Evolutionary conservation across 495 filamentous ascomycete genomes (phyloP).

Genomic region (Staphylotrichum longicolle): DNA sequence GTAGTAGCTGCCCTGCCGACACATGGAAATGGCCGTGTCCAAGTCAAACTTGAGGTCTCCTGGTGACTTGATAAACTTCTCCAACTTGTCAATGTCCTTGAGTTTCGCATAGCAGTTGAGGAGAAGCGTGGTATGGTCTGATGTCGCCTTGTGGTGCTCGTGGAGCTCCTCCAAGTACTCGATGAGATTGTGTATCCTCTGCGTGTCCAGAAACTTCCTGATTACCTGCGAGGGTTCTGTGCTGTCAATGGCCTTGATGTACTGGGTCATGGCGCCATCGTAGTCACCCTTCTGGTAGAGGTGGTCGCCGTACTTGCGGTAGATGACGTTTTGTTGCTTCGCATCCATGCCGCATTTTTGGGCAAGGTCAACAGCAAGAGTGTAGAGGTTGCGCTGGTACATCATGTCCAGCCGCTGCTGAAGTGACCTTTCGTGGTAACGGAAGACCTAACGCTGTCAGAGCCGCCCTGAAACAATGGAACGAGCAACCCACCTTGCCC

Average conservation of each 20-base stretch:
- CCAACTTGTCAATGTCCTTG: constrained; percentile 92
- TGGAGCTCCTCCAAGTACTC: constrained; percentile 97
- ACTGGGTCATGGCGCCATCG: constrained; percentile 97
- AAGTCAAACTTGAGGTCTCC: constrained; percentile 95
- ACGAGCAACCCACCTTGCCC: constrained; percentile 64
- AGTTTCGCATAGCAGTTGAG: constrained; percentile 97
- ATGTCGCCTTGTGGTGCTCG: constrained; percentile 87
- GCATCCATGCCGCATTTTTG: constrained; percentile 79
- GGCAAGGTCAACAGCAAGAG: constrained; percentile 87
- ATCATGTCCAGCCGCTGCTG: constrained; percentile 91
- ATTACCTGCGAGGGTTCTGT: constrained; percentile 94
- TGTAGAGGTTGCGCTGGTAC: constrained; percentile 89
- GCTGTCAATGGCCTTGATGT: constrained; percentile 91
- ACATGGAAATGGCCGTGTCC: constrained; percentile 97
- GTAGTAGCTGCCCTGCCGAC: constrained; percentile 94
- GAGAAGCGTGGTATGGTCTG: constrained; percentile 93
- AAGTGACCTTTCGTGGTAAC: constrained; percentile 88
- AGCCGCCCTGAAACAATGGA: not conserved
- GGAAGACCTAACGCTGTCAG: constrained; percentile 59
- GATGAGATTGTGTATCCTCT: constrained; percentile 94
- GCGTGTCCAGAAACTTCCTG: constrained; percentile 92
- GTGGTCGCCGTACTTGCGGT: constrained; percentile 90
- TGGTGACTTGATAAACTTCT: constrained; percentile 93
- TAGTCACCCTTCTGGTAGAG: constrained; percentile 94
- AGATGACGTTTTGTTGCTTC: constrained; percentile 84